Percentiles rank a stretch among this genome's conserved stretches.
These are phyloP conservation scores for Exophiala xenobiotica DNA, from an alignment of 2,329 filamentous ascomycete genomes.

Conservation along the genomic window DNA sequence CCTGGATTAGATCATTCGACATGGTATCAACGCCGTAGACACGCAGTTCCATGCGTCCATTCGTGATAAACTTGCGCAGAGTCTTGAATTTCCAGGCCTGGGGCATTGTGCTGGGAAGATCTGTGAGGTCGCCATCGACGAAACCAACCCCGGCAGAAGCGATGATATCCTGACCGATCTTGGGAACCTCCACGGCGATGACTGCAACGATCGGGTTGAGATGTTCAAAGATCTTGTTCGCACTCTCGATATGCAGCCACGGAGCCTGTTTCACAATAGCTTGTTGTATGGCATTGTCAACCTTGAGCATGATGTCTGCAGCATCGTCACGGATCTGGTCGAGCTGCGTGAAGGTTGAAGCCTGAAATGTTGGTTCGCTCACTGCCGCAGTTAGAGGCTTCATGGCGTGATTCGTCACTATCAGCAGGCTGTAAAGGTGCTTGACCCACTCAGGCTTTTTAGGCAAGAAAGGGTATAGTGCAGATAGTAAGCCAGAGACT, in stretches of 20 bases:
- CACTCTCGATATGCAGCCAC: constrained; percentile 45
- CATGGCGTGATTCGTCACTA: constrained; percentile 27
- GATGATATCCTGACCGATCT: constrained; percentile 39
- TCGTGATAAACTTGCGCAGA: constrained; percentile 71
- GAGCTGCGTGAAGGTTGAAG: constrained; percentile 15
- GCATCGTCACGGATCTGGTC: constrained; percentile 20
- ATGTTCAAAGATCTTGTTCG: constrained; percentile 37
- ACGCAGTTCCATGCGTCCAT: constrained; percentile 86
- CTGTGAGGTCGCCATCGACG: constrained; percentile 26
- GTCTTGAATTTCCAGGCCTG: constrained; percentile 68
- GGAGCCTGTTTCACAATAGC: constrained; percentile 44
- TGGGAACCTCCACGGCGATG: constrained; percentile 34
- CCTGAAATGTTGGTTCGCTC: constrained; percentile 5
- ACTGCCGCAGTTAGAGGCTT: constrained; percentile 7
- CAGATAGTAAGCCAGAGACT: constrained; percentile 18
- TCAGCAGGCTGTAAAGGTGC: constrained; percentile 16
- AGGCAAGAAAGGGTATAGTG: constrained; percentile 12
- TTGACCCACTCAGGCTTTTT: constrained; percentile 21
- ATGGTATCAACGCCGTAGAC: constrained; percentile 75
- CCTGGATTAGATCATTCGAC: constrained; percentile 65
- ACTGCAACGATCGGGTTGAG: constrained; percentile 36
- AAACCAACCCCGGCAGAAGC: constrained; percentile 31
- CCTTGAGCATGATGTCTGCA: constrained; percentile 24
- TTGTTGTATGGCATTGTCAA: constrained; percentile 40
- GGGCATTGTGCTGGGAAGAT: constrained; percentile 38